These are phyloP conservation scores for Brachypodium distachyon DNA, from an alignment of 202 grass and related monocot species.

Conservation along the genomic window DNA sequence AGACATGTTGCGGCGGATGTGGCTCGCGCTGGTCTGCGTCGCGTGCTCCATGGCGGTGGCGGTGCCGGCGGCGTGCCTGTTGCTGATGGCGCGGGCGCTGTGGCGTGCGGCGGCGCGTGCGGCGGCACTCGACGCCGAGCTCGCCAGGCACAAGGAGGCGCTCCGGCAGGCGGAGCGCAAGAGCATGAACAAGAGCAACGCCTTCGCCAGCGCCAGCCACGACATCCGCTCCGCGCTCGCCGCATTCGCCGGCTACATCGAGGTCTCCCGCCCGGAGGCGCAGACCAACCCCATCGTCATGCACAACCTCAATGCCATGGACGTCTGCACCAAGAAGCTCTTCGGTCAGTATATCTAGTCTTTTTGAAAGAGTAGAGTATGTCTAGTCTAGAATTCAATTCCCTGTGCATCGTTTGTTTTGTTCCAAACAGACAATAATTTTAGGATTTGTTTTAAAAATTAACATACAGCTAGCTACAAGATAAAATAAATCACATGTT, in stretches of 20 bases:
- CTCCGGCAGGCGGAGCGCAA: constrained; percentile 76
- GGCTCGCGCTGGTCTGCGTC: not conserved
- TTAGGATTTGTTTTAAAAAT: too few relatives aligned
- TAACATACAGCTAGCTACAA: too few relatives aligned
- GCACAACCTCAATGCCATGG: constrained; percentile 44
- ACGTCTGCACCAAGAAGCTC: constrained; percentile 46
- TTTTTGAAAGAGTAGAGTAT: too few relatives aligned
- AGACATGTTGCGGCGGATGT: not conserved
- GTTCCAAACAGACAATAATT: too few relatives aligned
- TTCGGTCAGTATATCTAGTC: too few relatives aligned
- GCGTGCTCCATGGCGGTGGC: not conserved
- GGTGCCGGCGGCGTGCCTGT: constrained; percentile 1
- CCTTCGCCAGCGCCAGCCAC: constrained; percentile 66
- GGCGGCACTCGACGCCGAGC: constrained; percentile 34
- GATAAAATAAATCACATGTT: too few relatives aligned
- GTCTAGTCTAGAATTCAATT: too few relatives aligned
- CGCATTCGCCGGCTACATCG: constrained; percentile 38
- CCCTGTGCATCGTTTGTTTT: too few relatives aligned
- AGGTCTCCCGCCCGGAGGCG: constrained; percentile 27
- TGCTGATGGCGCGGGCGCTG: constrained; percentile 7
- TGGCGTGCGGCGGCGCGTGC: constrained; percentile 21
- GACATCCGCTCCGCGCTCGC: constrained; percentile 60
- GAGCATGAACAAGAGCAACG: constrained; percentile 92
- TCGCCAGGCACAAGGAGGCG: constrained; percentile 59
- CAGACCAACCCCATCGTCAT: constrained; percentile 13